Evolutionary conservation across 2,329 filamentous ascomycete species (phyloP).

Genomic region (Colletotrichum endophyticum): DNA sequence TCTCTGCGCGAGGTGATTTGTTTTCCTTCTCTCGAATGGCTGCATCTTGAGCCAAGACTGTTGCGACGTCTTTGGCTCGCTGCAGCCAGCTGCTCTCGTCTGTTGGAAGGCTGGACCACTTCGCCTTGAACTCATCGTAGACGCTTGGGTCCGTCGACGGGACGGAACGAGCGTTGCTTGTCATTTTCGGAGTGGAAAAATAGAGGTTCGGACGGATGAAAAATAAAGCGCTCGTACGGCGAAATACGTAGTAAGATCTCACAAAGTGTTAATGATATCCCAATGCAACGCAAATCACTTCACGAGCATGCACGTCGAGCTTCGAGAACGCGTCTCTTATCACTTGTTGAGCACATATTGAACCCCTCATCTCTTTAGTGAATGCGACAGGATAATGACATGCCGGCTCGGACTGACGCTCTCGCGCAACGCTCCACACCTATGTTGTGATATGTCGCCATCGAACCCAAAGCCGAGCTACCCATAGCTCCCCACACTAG

Average conservation of each 20-base stretch:
- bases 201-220: not conserved
- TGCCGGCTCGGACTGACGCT: not conserved
- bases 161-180: constrained; percentile 14
- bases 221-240: accelerated
- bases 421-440: not conserved
- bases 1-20: constrained; percentile 44
- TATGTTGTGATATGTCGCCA: constrained; percentile 20
- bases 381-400: not conserved
- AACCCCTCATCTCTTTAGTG: not conserved
- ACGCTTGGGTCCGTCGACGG: constrained; percentile 38
- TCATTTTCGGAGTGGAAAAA: not conserved
- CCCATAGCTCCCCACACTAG: not conserved
- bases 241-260: not conserved
- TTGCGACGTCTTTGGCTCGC: constrained; percentile 41
- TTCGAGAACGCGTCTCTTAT: not conserved
- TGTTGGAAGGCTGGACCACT: constrained; percentile 37
- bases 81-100: constrained; percentile 41
- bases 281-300: not conserved
- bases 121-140: constrained; percentile 38
- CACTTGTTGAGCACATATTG: accelerated
- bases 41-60: constrained; percentile 38
- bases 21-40: constrained; percentile 39
- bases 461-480: not conserved
- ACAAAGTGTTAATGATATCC: not conserved
- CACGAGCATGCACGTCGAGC: accelerated